Percentiles rank a stretch among this genome's conserved stretches.
These are phyloP conservation scores for Dichomitus squalens DNA, from an alignment of 1,284 basidiomycete species.

Conservation along the genomic window DNA sequence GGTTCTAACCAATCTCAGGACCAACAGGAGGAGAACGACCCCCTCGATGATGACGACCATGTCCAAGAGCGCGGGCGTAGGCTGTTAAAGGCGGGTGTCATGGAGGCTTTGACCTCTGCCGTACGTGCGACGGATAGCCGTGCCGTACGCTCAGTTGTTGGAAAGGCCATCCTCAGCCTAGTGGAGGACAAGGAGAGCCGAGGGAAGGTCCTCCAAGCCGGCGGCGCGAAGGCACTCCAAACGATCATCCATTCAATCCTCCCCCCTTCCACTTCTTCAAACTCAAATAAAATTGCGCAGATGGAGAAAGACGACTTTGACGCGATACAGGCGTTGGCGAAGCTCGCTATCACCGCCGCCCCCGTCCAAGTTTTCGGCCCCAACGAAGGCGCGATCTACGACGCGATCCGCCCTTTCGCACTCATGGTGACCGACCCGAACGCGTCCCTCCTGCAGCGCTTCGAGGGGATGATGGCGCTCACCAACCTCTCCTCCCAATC, in stretches of 20 bases:
- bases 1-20: slow-evolving; percentile 31
- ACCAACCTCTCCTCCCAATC: slow-evolving; percentile 92
- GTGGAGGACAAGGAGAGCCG: slow-evolving; percentile 79
- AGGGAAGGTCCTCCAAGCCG: slow-evolving; percentile 80
- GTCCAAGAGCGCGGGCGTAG: slow-evolving; percentile 62
- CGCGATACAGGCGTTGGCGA: slow-evolving; percentile 88
- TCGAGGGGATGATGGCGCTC: slow-evolving; percentile 93
- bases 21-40: slow-evolving; percentile 31
- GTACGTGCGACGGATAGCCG: slow-evolving; percentile 56
- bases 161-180: slow-evolving; percentile 68
- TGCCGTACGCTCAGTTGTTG: slow-evolving; percentile 51
- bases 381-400: slow-evolving; percentile 72
- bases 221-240: slow-evolving; percentile 77
- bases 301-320: slow-evolving; percentile 57
- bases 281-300: slow-evolving; percentile 26
- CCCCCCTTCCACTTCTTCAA: slow-evolving; percentile 29
- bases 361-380: slow-evolving; percentile 91
- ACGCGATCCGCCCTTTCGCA: slow-evolving; percentile 79
- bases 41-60: slow-evolving; percentile 61
- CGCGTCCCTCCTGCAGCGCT: slow-evolving; percentile 79
- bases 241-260: slow-evolving; percentile 54
- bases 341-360: slow-evolving; percentile 89
- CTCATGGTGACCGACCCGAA: slow-evolving; percentile 68
- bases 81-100: slow-evolving; percentile 61
- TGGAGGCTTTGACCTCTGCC: slow-evolving; percentile 64